These are phyloP conservation scores for Aspergillus puulaauensis DNA, from an alignment of 2,329 filamentous ascomycete species.

Conservation along the genomic window DNA sequence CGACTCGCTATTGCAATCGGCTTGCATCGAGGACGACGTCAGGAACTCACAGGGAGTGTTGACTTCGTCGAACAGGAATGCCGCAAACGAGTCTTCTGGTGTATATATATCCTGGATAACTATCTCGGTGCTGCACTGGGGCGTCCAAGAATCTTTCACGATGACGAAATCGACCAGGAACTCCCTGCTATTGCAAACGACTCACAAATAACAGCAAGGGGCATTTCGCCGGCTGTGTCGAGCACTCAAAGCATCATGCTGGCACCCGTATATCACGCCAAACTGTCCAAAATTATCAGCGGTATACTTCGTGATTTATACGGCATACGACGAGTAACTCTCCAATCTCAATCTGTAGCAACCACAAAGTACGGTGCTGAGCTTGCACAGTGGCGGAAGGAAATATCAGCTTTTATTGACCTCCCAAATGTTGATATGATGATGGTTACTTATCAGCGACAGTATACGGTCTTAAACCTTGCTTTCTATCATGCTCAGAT, in stretches of 20 bases:
- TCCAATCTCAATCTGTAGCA: constrained; percentile 28
- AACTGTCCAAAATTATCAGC: constrained; percentile 46
- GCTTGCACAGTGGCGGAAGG: constrained; percentile 47
- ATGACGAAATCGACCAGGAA: constrained; percentile 22
- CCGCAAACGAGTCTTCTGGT: constrained; percentile 20
- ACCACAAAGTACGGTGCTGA: constrained; percentile 44
- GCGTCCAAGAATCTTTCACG: constrained; percentile 18
- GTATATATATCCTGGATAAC: constrained; percentile 19
- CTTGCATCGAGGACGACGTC: constrained; percentile 23
- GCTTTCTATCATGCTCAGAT: constrained; percentile 38
- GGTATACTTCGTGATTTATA: constrained; percentile 48
- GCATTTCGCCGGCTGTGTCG: constrained; percentile 23
- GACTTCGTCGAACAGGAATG: constrained; percentile 18
- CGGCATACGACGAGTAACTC: constrained; percentile 13
- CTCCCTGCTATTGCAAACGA: constrained; percentile 22
- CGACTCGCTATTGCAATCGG: constrained; percentile 35
- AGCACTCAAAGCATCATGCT: constrained; percentile 44
- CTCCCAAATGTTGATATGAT: constrained; percentile 32
- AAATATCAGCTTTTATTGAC: constrained; percentile 36
- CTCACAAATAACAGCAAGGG: constrained; percentile 15
- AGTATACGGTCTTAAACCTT: constrained; percentile 36
- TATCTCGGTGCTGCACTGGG: constrained; percentile 20
- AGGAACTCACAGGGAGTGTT: constrained; percentile 2
- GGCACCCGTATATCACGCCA: constrained; percentile 47
- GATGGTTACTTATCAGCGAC: constrained; percentile 51